Base-by-base conservation (phyloP, 2,329 filamentous ascomycete genomes). In the Dothistroma pini region DNA sequence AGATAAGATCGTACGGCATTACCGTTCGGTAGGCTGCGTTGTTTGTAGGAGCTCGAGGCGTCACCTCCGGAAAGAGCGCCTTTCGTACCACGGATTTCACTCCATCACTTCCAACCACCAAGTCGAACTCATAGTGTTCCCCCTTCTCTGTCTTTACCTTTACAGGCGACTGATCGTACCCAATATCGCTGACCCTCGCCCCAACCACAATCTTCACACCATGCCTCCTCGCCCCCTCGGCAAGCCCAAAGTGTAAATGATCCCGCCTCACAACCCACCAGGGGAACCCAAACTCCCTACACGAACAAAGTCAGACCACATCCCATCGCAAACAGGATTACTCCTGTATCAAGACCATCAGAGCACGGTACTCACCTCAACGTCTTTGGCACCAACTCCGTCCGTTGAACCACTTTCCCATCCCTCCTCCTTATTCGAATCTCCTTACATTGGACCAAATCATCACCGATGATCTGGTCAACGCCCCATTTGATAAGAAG, bases 211-310 rank as follows among this genome's bases (percentile, higher is more conserved):
- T 69, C n/a, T 68, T 65, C 0, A 74, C 75, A 0, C 78, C 79
- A 19, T 75, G 67, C 19, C 72, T 64, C 34, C 71, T 63, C 4
- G 78, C 78, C 12, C 76, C 71, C 25, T 76, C 70, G 9, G 73
- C 71, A 5, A 81, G 69, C 9, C 77, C 77, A n/a, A 72, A 69
- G 61, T 81, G 79, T 4, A 81, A 71, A 67, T 81, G 77, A n/a
- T 78, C 77, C 38, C 68, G 71, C 55, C 81, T 78, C 10, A 81
- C 79, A 35, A 81, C 72, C 75, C 77, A 79, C 72, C 78, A 80
- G 11, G 75, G 76, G 34, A 71, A 70, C 8, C 69, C 67, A 19
- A 76, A 65, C 8, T 70, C 59, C 35, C 73, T 29, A 29, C 6
- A 6, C 25, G 6, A 3, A 3, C 6, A 29, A 29, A n/a, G n/a